phyloP scores from a whole-genome alignment of 1,139 yeast species.

The Diutina rugosa region DNA sequence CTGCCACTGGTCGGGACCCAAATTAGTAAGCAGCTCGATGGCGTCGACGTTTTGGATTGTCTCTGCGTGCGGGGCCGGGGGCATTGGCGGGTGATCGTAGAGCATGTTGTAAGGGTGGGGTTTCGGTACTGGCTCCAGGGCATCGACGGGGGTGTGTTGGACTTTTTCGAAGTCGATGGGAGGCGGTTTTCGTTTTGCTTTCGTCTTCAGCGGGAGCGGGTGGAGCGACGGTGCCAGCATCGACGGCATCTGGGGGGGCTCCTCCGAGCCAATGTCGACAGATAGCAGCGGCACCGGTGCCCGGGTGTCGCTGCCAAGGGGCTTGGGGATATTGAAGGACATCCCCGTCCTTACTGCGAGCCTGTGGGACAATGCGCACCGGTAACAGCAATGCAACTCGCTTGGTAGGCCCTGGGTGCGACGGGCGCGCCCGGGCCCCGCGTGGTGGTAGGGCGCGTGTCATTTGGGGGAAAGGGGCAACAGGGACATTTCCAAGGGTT shows the following conservation, averaged over 20 bases:
- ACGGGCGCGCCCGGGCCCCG: neutral
- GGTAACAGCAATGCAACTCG: neutral
- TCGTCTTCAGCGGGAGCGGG: neutral
- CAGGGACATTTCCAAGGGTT: too few relatives aligned
- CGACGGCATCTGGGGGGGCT: neutral
- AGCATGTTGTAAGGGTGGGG: slow-evolving; percentile 1
- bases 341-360: neutral
- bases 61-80: neutral
- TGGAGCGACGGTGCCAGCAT: neutral
- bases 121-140: neutral
- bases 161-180: slow-evolving; percentile 1
- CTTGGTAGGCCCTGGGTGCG: neutral
- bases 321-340: slow-evolving; percentile 1
- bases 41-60: neutral
- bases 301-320: neutral
- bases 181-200: neutral
- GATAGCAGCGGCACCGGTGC: neutral
- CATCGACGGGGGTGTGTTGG: neutral
- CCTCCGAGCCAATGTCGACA: neutral
- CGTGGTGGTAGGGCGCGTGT: neutral
- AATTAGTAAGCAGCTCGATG: slow-evolving; percentile 8
- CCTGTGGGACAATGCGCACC: neutral
- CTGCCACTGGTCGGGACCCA: slow-evolving; percentile 76
- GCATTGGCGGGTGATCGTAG: slow-evolving; percentile 1
- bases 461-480: too few relatives aligned